Base-by-base conservation (phyloP, 2,329 filamentous ascomycete species). In the Pseudodiploospora longispora region DNA sequence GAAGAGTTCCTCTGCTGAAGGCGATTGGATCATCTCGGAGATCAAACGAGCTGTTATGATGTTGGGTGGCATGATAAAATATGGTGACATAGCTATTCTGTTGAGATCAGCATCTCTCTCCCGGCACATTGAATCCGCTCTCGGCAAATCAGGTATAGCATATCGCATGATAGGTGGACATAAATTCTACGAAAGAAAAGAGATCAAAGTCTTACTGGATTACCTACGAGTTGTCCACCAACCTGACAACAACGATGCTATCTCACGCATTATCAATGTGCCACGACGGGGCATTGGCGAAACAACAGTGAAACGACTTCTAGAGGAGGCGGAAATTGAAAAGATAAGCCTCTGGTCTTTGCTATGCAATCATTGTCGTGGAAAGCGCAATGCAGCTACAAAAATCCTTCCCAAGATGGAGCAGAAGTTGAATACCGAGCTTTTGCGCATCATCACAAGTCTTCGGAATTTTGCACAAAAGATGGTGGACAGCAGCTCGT, bases 131-230 rank as follows among this genome's bases (percentile, higher is more conserved):
- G 91, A 98, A 65, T 76, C 82, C 27, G 83, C 84, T 3, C 70
- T 97, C 35, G 87, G 85, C 10, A 87, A 84, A 55, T 79, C 80
- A 8, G 88, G 89, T 1, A 80, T 97, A 35, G 76, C 89, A 1
- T 98, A 97, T 63, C 82, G 82, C 40, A 96, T 97, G 90, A 83
- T 97, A 41, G 91, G 79, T 33, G 91, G 93, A 2, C 79, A 81
- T 50, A 85, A 87, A 47, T 98, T 98, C 61, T 97, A 94, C 57
- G 93, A 98, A 53, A 81, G 93, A 41, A 76, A 80, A 3, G 91
- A 98, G 60, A 84, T 97, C 58, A 94, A 93, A 61, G 74, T 88
- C 6, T 61, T 97, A 1, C 66, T 97, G 4, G 89, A 96, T 59
- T 97, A 98, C 59, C 71, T 97, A 10, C 79, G 89, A 30, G 83